A percentile compares a stretch with the other conserved stretches of the same genome.
These are phyloP conservation scores for Talaromyces sp. DNA, from an alignment of 2,329 filamentous ascomycete genomes.

Conservation along the genomic window DNA sequence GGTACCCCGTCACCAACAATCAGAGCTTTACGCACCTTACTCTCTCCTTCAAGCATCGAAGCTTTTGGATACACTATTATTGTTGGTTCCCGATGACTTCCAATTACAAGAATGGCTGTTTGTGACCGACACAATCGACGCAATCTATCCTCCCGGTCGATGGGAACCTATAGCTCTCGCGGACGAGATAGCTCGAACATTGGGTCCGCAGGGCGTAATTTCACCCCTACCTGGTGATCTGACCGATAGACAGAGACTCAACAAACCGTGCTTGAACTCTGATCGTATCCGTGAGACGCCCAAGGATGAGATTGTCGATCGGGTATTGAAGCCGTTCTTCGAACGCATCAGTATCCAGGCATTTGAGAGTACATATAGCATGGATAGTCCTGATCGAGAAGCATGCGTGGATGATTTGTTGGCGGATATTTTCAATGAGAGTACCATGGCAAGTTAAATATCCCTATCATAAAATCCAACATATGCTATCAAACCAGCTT, in stretches of 20 bases:
- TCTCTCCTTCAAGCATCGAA: conserved; percentile 90
- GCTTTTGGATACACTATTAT: conserved; percentile 82
- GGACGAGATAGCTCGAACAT: conserved; percentile 77
- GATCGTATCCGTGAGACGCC: conserved; percentile 54
- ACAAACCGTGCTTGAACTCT: conserved; percentile 44
- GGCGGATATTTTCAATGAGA: conserved; percentile 77
- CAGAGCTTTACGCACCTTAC: conserved; percentile 73
- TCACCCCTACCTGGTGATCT: conserved; percentile 30
- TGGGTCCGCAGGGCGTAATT: conserved; percentile 52
- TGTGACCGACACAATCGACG: conserved; percentile 93
- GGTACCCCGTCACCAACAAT: conserved; percentile 66
- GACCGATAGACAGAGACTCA: conserved; percentile 33
- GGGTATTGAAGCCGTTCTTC: conserved; percentile 83
- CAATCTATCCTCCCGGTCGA: conserved; percentile 74
- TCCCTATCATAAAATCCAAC: not conserved
- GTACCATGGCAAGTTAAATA: conserved; percentile 51
- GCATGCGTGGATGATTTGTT: conserved; percentile 64
- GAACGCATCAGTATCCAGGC: conserved; percentile 87
- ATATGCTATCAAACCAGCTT: not conserved
- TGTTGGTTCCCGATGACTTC: conserved; percentile 88
- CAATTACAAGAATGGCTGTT: conserved; percentile 98
- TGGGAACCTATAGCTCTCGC: conserved; percentile 73
- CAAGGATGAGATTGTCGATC: conserved; percentile 65
- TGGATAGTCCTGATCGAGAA: conserved; percentile 67
- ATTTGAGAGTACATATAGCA: conserved; percentile 89